Conservation (phyloP, 2,329 filamentous ascomycete species). For the Neonectria ditissima region DNA sequence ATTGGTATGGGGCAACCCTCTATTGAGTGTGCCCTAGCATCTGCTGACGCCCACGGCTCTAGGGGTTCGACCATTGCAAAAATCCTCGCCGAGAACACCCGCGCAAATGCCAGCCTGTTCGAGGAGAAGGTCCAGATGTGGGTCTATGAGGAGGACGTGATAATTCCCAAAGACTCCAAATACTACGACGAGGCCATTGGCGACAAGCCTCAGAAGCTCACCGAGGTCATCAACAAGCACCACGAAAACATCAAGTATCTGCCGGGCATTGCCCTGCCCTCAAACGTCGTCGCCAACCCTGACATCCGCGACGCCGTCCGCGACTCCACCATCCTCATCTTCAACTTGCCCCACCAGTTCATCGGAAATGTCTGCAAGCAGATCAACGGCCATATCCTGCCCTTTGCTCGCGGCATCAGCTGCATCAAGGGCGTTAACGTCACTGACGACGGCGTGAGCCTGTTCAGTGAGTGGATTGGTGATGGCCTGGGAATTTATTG, state of each 20-base stretch:
- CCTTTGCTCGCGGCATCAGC: constrained; percentile 92
- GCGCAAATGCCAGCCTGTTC: constrained; percentile 81
- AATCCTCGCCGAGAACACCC: constrained; percentile 93
- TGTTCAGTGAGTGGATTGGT: constrained; percentile 96
- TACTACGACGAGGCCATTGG: constrained; percentile 75
- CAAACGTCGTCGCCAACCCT: constrained; percentile 87
- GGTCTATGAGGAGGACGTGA: constrained; percentile 95
- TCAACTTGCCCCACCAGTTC: constrained; percentile 97
- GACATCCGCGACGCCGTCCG: constrained; percentile 83
- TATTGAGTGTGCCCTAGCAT: background rate
- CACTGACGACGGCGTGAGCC: constrained; percentile 82
- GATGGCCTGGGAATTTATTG: constrained; percentile 94
- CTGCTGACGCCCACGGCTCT: background rate
- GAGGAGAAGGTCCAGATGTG: constrained; percentile 96
- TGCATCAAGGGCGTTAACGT: constrained; percentile 99
- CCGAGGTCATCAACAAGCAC: constrained; percentile 86
- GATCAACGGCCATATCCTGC: constrained; percentile 88
- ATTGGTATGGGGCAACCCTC: constrained; percentile 73
- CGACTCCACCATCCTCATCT: constrained; percentile 89
- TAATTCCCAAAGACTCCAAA: constrained; percentile 76
- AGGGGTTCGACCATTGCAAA: constrained; percentile 98
- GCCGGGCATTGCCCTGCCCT: constrained; percentile 83
- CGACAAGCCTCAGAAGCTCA: constrained; percentile 85
- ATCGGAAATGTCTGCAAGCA: constrained; percentile 88
- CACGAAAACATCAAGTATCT: constrained; percentile 99